These are phyloP conservation scores for Aspergillus bombycis DNA, from an alignment of 2,329 filamentous ascomycete genomes.

Conservation along the genomic window DNA sequence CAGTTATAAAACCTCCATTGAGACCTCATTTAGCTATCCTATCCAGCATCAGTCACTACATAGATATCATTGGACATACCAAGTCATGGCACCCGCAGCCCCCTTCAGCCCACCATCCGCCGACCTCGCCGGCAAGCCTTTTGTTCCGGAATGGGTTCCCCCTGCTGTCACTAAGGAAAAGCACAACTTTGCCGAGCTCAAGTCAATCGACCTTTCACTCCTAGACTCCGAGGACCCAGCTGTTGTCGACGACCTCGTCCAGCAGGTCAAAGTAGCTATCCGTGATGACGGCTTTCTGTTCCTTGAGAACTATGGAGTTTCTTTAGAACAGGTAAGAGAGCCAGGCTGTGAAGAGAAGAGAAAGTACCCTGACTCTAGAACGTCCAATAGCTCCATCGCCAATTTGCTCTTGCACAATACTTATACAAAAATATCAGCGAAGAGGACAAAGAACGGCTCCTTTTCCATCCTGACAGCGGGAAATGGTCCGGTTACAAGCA, in stretches of 20 bases:
- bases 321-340: conserved; percentile 43
- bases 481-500: conserved; percentile 56
- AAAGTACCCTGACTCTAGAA: background rate
- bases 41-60: background rate
- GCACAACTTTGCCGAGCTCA: conserved; percentile 48
- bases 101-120: conserved; percentile 47
- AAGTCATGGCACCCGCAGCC: conserved; percentile 32
- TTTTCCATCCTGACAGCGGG: conserved; percentile 54
- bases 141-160: conserved; percentile 48
- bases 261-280: conserved; percentile 48
- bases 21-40: background rate
- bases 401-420: conserved; percentile 56
- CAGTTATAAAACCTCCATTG: background rate
- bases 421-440: conserved; percentile 54
- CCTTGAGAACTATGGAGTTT: conserved; percentile 56
- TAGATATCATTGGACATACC: background rate
- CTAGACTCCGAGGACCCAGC: conserved; percentile 47
- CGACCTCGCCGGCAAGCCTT: conserved; percentile 44
- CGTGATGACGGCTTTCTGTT: conserved; percentile 52
- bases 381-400: conserved; percentile 47
- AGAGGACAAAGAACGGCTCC: conserved; percentile 53
- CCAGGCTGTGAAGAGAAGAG: background rate
- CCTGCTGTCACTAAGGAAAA: conserved; percentile 51
- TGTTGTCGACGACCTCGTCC: conserved; percentile 48
- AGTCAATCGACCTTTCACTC: conserved; percentile 49